phyloP scores from a whole-genome alignment of 2,329 filamentous ascomycete genomes.

The Albophoma yamanashiensis region DNA sequence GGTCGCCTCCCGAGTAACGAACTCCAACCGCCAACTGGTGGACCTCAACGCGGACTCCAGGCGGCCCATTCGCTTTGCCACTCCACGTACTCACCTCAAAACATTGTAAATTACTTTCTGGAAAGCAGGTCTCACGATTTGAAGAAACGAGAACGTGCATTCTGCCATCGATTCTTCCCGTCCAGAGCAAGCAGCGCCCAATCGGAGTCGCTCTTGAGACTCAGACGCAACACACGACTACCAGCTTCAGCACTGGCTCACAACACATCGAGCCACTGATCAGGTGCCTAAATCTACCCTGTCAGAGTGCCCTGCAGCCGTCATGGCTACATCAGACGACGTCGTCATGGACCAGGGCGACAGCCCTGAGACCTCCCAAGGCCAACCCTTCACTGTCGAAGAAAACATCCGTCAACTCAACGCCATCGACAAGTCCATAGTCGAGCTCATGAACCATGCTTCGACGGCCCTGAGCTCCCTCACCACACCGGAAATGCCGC shows the following conservation, averaged over 20 bases:
- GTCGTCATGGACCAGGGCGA: slow-evolving; percentile 16
- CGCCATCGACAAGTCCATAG: slow-evolving; percentile 57
- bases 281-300: neutral
- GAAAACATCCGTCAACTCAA: slow-evolving; percentile 75
- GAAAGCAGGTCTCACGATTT: neutral
- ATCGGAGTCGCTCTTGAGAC: neutral
- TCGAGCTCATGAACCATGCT: slow-evolving; percentile 31
- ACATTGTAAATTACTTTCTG: neutral
- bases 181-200: neutral
- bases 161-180: neutral
- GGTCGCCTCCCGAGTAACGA: no score
- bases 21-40: neutral
- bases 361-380: slow-evolving; percentile 6
- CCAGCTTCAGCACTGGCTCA: neutral
- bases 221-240: neutral
- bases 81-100: neutral
- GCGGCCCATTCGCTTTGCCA: neutral
- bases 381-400: slow-evolving; percentile 54
- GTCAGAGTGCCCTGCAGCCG: neutral
- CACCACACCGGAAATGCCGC: slow-evolving; percentile 19
- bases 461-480: slow-evolving; percentile 34
- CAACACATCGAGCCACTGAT: neutral
- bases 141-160: neutral
- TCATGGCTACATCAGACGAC: slow-evolving; percentile 21
- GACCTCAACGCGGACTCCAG: no score